Evolutionary conservation across 2,329 filamentous ascomycete species (phyloP).

Genomic region (Fusarium sarcochroum): DNA sequence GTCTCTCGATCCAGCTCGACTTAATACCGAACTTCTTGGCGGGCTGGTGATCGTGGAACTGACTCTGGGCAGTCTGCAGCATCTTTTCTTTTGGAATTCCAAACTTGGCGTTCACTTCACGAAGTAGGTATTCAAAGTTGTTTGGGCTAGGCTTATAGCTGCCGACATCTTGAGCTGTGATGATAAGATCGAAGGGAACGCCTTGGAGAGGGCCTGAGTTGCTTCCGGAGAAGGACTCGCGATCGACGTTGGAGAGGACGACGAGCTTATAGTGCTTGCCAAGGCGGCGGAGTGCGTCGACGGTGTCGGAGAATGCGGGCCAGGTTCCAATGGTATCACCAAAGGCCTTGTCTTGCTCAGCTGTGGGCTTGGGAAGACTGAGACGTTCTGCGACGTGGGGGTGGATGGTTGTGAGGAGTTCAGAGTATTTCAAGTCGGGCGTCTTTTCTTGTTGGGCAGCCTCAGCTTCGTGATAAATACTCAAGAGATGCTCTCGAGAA

Average conservation of each 20-base stretch:
- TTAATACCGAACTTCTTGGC: slow-evolving; percentile 71
- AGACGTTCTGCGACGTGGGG: slow-evolving; percentile 62
- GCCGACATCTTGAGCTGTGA: slow-evolving; percentile 79
- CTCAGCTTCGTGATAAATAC: slow-evolving; percentile 60
- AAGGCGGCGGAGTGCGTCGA: slow-evolving; percentile 66
- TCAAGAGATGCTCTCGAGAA: slow-evolving; percentile 57
- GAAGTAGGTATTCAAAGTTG: slow-evolving; percentile 77
- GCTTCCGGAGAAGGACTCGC: slow-evolving; percentile 62
- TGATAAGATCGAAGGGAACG: slow-evolving; percentile 70
- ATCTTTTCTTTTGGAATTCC: slow-evolving; percentile 68
- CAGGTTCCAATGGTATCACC: slow-evolving; percentile 67
- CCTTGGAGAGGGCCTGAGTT: slow-evolving; percentile 63
- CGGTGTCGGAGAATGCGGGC: slow-evolving; percentile 72
- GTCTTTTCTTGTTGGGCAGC: slow-evolving; percentile 66
- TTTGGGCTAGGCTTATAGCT: slow-evolving; percentile 76
- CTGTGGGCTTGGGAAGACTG: slow-evolving; percentile 52
- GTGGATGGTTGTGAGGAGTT: slow-evolving; percentile 67
- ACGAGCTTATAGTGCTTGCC: slow-evolving; percentile 68
- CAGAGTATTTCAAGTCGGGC: slow-evolving; percentile 71
- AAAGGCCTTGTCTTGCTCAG: slow-evolving; percentile 63
- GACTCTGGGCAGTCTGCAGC: slow-evolving; percentile 77
- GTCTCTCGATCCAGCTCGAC: slow-evolving; percentile 72
- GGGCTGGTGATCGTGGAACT: slow-evolving; percentile 78
- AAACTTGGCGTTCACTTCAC: slow-evolving; percentile 66
- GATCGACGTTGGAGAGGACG: slow-evolving; percentile 71